A percentile compares a stretch with the other conserved stretches of the same genome.
Evolutionary conservation across 768 basidiomycete species (phyloP).

Genomic region (Suillus clintonianus): DNA sequence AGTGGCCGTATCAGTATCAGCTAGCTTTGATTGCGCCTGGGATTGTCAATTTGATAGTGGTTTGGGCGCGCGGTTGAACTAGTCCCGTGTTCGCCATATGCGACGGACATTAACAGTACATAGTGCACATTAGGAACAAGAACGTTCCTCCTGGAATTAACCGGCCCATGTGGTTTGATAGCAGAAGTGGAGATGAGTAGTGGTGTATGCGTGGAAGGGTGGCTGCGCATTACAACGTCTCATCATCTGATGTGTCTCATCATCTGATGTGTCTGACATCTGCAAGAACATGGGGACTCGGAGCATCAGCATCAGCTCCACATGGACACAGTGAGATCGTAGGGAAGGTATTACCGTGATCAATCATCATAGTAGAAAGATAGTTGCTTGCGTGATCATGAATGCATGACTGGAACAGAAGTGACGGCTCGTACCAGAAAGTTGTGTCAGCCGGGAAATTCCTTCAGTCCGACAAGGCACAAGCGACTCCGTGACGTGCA

Average conservation of each 20-base stretch:
- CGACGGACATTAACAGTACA: neutral
- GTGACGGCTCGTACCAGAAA: neutral
- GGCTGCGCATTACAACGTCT: neutral
- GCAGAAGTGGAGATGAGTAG: neutral
- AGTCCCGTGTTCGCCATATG: neutral
- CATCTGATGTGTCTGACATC: neutral
- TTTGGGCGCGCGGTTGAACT: neutral
- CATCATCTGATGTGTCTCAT: neutral
- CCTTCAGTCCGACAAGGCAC: neutral
- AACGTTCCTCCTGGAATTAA: neutral
- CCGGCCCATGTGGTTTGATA: neutral
- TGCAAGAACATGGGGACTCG: neutral
- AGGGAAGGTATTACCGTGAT: neutral
- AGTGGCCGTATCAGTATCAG: neutral
- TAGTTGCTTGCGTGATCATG: neutral
- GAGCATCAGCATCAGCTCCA: neutral
- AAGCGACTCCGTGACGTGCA: neutral
- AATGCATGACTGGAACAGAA: neutral
- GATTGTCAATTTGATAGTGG: neutral
- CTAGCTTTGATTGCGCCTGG: neutral
- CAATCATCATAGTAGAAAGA: neutral
- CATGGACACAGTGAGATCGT: neutral
- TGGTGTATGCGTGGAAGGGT: neutral
- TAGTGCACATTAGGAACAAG: neutral
- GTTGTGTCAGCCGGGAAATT: neutral